Evolutionary conservation across 495 filamentous ascomycete genomes (phyloP), one percentile per base, ranked within the genome.

Genomic region (Aspergillus saccharolyticus): DNA sequence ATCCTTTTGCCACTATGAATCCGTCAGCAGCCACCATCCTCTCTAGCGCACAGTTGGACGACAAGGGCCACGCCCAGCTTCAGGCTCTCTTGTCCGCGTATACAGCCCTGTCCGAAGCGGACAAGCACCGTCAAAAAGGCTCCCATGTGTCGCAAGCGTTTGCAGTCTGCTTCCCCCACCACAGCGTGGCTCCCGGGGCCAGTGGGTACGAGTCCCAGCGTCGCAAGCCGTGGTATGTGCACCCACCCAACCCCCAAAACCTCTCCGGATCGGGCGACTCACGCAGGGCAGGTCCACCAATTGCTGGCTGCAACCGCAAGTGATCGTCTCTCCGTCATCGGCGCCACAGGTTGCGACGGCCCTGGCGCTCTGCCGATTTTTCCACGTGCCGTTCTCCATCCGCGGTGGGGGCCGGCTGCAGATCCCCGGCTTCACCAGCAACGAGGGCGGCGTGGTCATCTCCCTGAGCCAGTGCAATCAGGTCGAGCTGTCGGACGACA

Each of bases 341-440:
- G 20, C 49, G 15, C 42, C 56, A 24, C 53, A 63, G 44, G 53
- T 63, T 8, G 56, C 53, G 8, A 56, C 45, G 14, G 50, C 45
- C 0, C 60, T 63, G 4, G 47, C 56, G 10, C 48, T 63, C 3
- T 53, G 52, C 39, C 44, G 42, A n/a, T 54, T 58, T 9, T 53
- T 63, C 30, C n/a, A 54, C 15, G 16, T 56, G 15, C 56, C 53
- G 17, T 63, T 63, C 53, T 57, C 61, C 33, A 47, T 63, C 45
- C 56, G 57, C 39, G 30, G 61, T 30, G 61, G 61, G 1, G 61
- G 61, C 30, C 61, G 56, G 20, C 30, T 59, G 17, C 53, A 59
- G 4, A 54, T 53, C 44, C 53, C 61, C 8, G 56, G 61, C 1
- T 56, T 57, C 22, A 59, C 44, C 18, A 59, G 57, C 42, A 63